Percentiles rank a stretch among this genome's conserved stretches.
These are phyloP conservation scores for Salix caprea DNA, from an alignment of 345 rosid genomes.

Conservation along the genomic window DNA sequence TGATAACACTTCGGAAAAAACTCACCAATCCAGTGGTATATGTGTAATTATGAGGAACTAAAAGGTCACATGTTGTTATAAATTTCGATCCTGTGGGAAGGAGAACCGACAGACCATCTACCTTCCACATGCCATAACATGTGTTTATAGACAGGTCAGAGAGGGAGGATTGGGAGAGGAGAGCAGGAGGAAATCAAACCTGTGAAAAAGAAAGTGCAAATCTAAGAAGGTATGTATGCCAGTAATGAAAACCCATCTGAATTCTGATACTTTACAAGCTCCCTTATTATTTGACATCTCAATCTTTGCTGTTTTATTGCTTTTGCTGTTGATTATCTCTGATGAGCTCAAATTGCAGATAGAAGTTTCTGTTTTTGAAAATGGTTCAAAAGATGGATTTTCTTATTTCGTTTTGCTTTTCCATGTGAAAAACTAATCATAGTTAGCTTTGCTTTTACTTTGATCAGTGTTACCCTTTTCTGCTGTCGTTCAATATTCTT, in stretches of 20 bases:
- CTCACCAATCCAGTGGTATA: conserved; percentile 6
- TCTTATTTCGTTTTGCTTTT: not conserved
- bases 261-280: not conserved
- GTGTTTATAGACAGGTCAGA: not conserved
- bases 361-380: not conserved
- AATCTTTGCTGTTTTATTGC: too few relatives aligned
- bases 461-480: too few relatives aligned
- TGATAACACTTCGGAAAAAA: too few relatives aligned
- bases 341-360: too few relatives aligned
- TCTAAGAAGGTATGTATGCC: conserved; percentile 25
- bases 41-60: not conserved
- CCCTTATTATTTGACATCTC: not conserved
- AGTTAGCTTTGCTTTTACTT: not conserved
- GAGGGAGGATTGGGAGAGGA: not conserved
- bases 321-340: not conserved
- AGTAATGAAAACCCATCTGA: not conserved
- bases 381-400: conserved; percentile 7
- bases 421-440: not conserved
- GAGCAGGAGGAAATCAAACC: not conserved
- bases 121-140: not conserved
- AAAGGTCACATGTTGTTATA: not conserved
- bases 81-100: not conserved
- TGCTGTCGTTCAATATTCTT: too few relatives aligned
- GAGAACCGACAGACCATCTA: not conserved
- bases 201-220: not conserved